Evolutionary conservation across 192 early-diverging fungal genomes (phyloP), one percentile per base, ranked within the genome.

Genomic region (Lunasporangiospora selenospora): DNA sequence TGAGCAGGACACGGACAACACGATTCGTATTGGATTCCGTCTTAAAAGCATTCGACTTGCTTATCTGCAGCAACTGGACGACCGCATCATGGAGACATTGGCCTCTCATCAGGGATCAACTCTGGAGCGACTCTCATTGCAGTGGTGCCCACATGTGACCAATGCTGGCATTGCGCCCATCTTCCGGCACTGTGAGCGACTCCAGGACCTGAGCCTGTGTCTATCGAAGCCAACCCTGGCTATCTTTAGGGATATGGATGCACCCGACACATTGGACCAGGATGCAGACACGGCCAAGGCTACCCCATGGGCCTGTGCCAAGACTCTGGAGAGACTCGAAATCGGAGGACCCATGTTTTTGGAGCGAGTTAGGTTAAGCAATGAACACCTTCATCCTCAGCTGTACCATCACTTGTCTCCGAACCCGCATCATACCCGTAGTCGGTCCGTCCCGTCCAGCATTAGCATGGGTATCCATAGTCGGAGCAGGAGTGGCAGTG

Each of bases 81-180:
- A 73, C 55, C 48, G 21, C 11, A 37, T 73, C 34, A 58, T 63
- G 61, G 49, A 58, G 11, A 44, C 60, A 0, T 11, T 73, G 4
- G 61, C 61, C 0, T 19, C 31, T 0, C 48, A 58, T 24, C 69
- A 73, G 12, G 69, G 69, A 8, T 12, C 41, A 3, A 58, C 37
- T 39, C 55, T 73, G 47, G 33, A 48, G 15, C 57, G 19, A 24
- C 49, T 73, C 4, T 63, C 69, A 0, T 41, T 73, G 4, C 46
- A 73, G 13, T 73, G 69, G 69, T 73, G 69, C 33, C 60, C 69
- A 4, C 54, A 73, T 47, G 55, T 73, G 31, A 73, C 69, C 0
- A 61, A 73, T 43, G 48, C 51, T 12, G 69, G 69, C 6, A 50
- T 73, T 26, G 16, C 58, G 1, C 61, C 60, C 15, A 57, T 73